These are phyloP conservation scores for Geoglossum glabrum DNA, from an alignment of 495 filamentous ascomycete genomes.

Conservation along the genomic window DNA sequence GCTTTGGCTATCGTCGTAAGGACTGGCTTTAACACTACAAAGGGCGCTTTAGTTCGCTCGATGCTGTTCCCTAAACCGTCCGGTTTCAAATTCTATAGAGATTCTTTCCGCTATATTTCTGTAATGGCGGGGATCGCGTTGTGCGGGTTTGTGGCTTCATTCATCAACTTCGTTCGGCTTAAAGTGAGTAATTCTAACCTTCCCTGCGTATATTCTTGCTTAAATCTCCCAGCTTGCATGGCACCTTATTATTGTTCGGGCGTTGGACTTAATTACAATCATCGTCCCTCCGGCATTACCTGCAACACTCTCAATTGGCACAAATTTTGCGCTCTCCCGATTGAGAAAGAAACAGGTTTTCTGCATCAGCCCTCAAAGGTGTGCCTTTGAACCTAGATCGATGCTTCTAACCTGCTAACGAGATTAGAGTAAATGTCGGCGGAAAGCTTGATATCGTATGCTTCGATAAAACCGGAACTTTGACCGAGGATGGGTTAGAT, in stretches of 20 bases:
- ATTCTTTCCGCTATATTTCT: constrained; percentile 94
- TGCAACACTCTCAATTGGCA: constrained; percentile 88
- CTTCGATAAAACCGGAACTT: constrained; percentile 95
- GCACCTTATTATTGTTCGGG: constrained; percentile 78
- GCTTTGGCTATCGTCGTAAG: constrained; percentile 80
- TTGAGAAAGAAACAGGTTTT: constrained; percentile 80
- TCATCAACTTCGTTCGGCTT: constrained; percentile 79
- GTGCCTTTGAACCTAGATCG: constrained; percentile 4
- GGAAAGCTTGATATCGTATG: constrained; percentile 92
- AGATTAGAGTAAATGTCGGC: constrained; percentile 63
- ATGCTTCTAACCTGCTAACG: neutral
- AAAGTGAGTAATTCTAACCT: constrained; percentile 24
- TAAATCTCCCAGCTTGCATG: constrained; percentile 37
- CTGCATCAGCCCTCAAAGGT: constrained; percentile 88
- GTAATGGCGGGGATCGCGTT: constrained; percentile 86
- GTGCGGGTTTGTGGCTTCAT: constrained; percentile 73
- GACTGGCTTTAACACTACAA: constrained; percentile 94
- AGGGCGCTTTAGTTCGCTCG: constrained; percentile 84
- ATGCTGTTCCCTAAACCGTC: constrained; percentile 98
- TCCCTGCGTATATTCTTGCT: neutral
- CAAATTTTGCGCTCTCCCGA: constrained; percentile 77
- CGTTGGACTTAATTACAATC: constrained; percentile 91
- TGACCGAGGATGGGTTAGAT: constrained; percentile 94
- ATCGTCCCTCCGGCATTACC: constrained; percentile 95
- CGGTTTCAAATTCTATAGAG: constrained; percentile 93